phyloP scores from a whole-genome alignment of 495 filamentous ascomycete genomes.

The Xylaria intraflava region DNA sequence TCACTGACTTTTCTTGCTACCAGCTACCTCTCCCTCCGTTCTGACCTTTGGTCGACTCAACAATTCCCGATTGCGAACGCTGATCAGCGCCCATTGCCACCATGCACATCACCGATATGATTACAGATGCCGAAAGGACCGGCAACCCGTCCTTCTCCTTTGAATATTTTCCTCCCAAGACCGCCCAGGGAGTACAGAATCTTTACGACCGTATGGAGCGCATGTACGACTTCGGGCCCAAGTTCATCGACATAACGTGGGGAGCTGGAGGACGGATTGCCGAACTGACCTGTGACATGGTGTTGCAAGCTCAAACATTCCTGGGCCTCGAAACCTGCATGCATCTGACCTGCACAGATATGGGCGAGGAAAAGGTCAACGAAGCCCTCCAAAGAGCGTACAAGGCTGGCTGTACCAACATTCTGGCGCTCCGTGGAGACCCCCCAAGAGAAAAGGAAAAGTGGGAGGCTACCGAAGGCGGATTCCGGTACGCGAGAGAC shows the following conservation, averaged over 20 bases:
- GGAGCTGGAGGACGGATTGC: constrained; percentile 89
- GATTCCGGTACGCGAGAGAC: constrained; percentile 89
- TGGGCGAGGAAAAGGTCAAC: constrained; percentile 86
- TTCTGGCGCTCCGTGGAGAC: constrained; percentile 89
- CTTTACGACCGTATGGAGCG: constrained; percentile 99
- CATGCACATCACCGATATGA: constrained; percentile 87
- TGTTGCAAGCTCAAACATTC: constrained; percentile 90
- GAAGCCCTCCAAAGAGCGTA: constrained; percentile 82
- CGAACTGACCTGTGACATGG: constrained; percentile 95
- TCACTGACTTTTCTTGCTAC: neutral
- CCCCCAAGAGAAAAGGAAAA: constrained; percentile 91
- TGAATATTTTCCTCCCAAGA: constrained; percentile 99
- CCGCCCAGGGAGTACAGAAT: constrained; percentile 96
- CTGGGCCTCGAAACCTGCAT: constrained; percentile 98
- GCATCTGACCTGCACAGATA: constrained; percentile 98
- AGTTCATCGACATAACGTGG: constrained; percentile 98
- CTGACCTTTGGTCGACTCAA: neutral
- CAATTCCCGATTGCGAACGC: neutral
- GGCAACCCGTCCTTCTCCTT: constrained; percentile 88
- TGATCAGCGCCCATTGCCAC: constrained; percentile 17
- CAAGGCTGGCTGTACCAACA: constrained; percentile 95
- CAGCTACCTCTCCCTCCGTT: neutral
- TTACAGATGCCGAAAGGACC: constrained; percentile 70
- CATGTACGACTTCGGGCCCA: constrained; percentile 89
- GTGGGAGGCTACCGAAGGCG: constrained; percentile 79